Conservation (phyloP, 768 basidiomycete genomes). For the Naematelia aurantialba region DNA sequence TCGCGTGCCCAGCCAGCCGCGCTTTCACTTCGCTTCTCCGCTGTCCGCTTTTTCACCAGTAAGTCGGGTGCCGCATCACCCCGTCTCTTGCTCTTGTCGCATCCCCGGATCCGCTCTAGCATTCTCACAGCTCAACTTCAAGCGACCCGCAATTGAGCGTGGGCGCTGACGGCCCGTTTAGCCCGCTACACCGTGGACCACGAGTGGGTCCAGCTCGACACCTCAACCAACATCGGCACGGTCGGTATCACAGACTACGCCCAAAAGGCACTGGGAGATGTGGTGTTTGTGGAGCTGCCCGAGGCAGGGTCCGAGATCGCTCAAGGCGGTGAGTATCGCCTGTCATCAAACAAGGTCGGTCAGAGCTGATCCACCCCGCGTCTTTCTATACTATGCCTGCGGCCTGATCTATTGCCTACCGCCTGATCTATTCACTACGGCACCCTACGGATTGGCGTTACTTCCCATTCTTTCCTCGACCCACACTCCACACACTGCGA, state of each 20-base stretch:
- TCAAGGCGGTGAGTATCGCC: conserved; percentile 65
- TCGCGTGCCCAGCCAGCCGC: neutral
- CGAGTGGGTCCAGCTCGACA: conserved; percentile 78
- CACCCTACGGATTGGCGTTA: no score
- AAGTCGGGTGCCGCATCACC: no score
- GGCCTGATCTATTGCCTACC: no score
- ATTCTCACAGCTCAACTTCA: no score
- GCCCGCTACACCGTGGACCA: conserved; percentile 79
- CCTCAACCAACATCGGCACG: conserved; percentile 68
- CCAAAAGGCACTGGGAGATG: conserved; percentile 85
- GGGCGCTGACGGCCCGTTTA: conserved; percentile 5
- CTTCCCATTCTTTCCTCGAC: no score
- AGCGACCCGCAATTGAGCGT: no score
- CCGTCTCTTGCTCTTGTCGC: no score
- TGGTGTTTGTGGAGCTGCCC: conserved; percentile 94
- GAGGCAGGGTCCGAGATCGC: conserved; percentile 59
- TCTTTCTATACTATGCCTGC: no score
- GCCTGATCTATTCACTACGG: no score
- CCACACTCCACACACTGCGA: no score
- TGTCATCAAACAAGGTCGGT: neutral
- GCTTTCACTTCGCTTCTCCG: neutral
- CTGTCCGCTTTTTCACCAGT: conserved; percentile 4
- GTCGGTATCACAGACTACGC: conserved; percentile 89
- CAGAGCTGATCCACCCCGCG: no score
- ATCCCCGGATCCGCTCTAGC: no score